A percentile compares a stretch with the other conserved stretches of the same genome.
These are phyloP conservation scores for Pseudocercospora crystallina DNA, from an alignment of 2,329 filamentous ascomycete genomes.

Conservation along the genomic window DNA sequence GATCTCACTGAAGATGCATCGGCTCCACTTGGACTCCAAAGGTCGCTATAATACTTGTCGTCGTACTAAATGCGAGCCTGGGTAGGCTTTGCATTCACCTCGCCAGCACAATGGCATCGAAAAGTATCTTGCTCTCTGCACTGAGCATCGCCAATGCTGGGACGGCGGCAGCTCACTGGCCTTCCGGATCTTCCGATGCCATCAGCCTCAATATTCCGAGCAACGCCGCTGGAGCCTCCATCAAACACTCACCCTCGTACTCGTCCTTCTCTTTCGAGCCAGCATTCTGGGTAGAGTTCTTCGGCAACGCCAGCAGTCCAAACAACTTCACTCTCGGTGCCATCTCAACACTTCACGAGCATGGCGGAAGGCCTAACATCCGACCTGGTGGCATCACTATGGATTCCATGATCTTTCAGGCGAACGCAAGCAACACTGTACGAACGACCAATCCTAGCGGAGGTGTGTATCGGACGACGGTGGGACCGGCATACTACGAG, in stretches of 20 bases:
- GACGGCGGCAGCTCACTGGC: neutral
- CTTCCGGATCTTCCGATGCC: neutral
- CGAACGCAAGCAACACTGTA: conserved; percentile 24
- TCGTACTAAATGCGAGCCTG: neutral
- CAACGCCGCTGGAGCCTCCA: conserved; percentile 25
- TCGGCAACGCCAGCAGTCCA: conserved; percentile 27
- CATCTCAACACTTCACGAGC: conserved; percentile 27
- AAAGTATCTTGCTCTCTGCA: neutral
- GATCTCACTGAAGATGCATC: neutral
- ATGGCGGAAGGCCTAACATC: conserved; percentile 30
- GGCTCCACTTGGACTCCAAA: conserved; percentile 4
- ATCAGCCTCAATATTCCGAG: conserved; percentile 17
- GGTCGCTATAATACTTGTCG: neutral
- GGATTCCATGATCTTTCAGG: conserved; percentile 33
- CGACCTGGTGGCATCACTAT: conserved; percentile 34
- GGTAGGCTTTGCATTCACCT: neutral
- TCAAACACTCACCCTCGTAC: conserved; percentile 28
- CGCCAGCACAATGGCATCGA: neutral
- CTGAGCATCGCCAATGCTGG: neutral
- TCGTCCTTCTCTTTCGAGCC: conserved; percentile 33
- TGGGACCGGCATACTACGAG: conserved; percentile 32
- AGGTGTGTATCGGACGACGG: conserved; percentile 32
- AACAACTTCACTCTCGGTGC: conserved; percentile 31
- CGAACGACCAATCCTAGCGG: conserved; percentile 28
- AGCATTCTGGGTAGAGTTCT: conserved; percentile 35